A percentile compares a stretch with the other conserved stretches of the same genome.
Evolutionary conservation across 495 filamentous ascomycete genomes (phyloP).

Genomic region (Podospora sp.): DNA sequence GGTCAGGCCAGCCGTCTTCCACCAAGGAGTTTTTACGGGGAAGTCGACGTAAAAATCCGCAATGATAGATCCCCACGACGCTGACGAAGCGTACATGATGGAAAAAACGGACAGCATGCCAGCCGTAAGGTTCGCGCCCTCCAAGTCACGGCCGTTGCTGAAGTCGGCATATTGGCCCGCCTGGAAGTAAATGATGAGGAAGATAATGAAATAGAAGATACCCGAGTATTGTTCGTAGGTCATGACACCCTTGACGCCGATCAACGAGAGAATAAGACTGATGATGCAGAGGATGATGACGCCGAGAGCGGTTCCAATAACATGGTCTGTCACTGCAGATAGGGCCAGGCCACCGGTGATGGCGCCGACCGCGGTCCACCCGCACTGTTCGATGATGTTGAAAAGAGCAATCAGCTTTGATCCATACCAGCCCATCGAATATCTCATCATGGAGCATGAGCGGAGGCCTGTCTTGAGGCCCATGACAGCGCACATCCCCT

Average conservation of each 20-base stretch:
- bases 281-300: conserved; percentile 50
- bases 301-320: conserved; percentile 48
- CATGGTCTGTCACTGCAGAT: conserved; percentile 51
- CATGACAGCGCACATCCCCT: conserved; percentile 52
- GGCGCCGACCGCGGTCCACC: conserved; percentile 50
- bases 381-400: conserved; percentile 53
- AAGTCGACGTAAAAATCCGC: conserved; percentile 67
- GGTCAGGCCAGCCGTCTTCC: conserved; percentile 57
- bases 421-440: conserved; percentile 60
- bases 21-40: conserved; percentile 51
- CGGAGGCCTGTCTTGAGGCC: conserved; percentile 56
- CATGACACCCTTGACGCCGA: conserved; percentile 51
- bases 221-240: conserved; percentile 47
- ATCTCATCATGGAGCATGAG: conserved; percentile 56
- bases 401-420: conserved; percentile 53
- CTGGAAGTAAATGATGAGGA: conserved; percentile 60
- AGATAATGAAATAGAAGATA: conserved; percentile 58
- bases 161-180: conserved; percentile 52
- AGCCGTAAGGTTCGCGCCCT: conserved; percentile 45
- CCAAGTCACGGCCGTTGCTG: conserved; percentile 39
- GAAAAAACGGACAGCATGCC: conserved; percentile 55
- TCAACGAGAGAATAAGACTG: conserved; percentile 47
- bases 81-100: conserved; percentile 61
- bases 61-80: conserved; percentile 62
- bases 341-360: conserved; percentile 56